Percentiles rank a stretch among this genome's conserved stretches.
These are phyloP conservation scores for Aplosporella prunicola DNA, from an alignment of 2,329 filamentous ascomycete species.

Conservation along the genomic window DNA sequence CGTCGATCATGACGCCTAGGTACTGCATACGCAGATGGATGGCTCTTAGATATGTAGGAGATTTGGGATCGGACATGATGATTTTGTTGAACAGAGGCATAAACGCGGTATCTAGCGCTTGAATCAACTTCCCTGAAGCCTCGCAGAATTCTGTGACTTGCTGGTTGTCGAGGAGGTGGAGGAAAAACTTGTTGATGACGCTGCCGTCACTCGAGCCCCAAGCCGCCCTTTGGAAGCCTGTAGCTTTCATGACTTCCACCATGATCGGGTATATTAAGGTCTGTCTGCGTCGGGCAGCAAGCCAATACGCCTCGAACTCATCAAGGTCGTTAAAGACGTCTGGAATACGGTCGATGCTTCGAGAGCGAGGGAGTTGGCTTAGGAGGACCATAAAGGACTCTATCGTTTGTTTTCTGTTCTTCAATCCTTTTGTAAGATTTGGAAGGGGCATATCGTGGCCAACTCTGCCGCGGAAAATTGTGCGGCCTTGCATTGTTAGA, in stretches of 20 bases:
- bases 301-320: background rate
- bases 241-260: background rate
- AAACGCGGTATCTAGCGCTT: background rate
- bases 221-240: too few species aligned
- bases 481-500: background rate
- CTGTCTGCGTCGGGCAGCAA: background rate
- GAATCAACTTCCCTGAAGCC: too few species aligned
- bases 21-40: constrained; percentile 1
- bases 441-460: background rate
- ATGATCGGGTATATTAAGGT: background rate
- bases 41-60: background rate
- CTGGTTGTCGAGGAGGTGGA: background rate
- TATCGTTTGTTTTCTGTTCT: background rate
- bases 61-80: background rate
- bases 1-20: background rate
- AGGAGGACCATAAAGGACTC: constrained; percentile 2
- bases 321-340: background rate
- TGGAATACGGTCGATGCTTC: background rate
- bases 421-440: background rate
- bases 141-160: background rate
- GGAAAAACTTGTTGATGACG: background rate
- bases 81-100: background rate
- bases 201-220: background rate
- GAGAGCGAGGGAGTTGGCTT: background rate
- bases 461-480: background rate